Conservation (phyloP, 176 grass and related monocot genomes). For the Typha latifolia region DNA sequence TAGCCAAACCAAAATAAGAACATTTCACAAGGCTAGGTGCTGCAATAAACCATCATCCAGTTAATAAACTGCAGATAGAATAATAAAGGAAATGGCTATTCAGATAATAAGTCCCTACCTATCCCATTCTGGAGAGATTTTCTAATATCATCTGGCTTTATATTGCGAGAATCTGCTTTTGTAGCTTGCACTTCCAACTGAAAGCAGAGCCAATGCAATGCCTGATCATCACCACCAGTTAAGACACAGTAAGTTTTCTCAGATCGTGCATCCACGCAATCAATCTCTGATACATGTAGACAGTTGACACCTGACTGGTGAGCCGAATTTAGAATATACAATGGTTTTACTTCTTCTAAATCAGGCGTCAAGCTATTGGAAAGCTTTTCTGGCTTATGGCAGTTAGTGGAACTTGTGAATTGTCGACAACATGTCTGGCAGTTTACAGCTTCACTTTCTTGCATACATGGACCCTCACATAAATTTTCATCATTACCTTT, state of each 20-base stretch:
- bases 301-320: slow-evolving; percentile 96
- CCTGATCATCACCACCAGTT: slow-evolving; percentile 88
- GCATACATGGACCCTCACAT: background rate
- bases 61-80: background rate
- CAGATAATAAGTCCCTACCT: background rate
- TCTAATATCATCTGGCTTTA: background rate
- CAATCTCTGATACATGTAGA: slow-evolving; percentile 36
- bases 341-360: slow-evolving; percentile 42
- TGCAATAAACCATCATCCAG: background rate
- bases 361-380: slow-evolving; percentile 24
- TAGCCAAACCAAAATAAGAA: slow-evolving; percentile 12
- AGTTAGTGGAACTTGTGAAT: background rate
- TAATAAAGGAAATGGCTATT: background rate
- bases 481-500: slow-evolving; percentile 9
- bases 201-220: slow-evolving; percentile 47
- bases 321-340: slow-evolving; percentile 33
- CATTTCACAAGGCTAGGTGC: background rate
- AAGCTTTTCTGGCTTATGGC: slow-evolving; percentile 2
- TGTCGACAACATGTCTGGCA: background rate
- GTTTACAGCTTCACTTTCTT: slow-evolving; percentile 11
- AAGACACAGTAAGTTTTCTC: slow-evolving; percentile 42
- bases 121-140: background rate
- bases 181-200: slow-evolving; percentile 14
- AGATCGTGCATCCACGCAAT: slow-evolving; percentile 9
- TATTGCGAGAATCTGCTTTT: background rate